A percentile compares a stretch with the other conserved stretches of the same genome.
phyloP scores from a whole-genome alignment of 1,284 basidiomycete genomes.

The Ustilago vetiveriae region DNA sequence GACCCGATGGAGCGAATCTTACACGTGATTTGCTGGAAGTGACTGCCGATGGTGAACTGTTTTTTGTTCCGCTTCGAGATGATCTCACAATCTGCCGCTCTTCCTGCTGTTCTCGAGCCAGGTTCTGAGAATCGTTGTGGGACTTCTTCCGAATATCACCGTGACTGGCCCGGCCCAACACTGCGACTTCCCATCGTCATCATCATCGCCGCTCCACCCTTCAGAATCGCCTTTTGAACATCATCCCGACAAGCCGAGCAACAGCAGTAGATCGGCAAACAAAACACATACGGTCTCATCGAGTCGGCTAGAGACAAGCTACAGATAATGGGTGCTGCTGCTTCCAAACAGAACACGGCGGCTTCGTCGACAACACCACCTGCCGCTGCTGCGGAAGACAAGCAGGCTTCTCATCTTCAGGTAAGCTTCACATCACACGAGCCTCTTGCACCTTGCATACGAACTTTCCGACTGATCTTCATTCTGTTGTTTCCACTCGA shows the following conservation, averaged over 20 bases:
- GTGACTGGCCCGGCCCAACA: conserved; percentile 7
- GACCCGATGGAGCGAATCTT: conserved; percentile 11
- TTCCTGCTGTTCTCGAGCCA: too few relatives aligned
- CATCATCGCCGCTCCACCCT: not conserved
- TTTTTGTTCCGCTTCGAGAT: too few relatives aligned
- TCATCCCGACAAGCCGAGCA: not conserved
- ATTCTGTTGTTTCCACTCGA: not conserved
- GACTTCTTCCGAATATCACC: conserved; percentile 44
- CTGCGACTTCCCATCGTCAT: too few relatives aligned
- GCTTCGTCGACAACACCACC: conserved; percentile 33
- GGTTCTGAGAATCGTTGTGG: not conserved
- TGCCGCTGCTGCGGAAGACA: conserved; percentile 46
- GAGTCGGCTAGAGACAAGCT: too few relatives aligned
- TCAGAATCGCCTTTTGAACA: too few relatives aligned
- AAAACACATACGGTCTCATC: too few relatives aligned
- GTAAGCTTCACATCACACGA: conserved; percentile 6
- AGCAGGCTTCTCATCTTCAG: conserved; percentile 43
- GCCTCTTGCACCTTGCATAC: too few relatives aligned
- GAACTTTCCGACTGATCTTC: too few relatives aligned
- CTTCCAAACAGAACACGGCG: conserved; percentile 46
- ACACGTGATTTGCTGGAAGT: conserved; percentile 26
- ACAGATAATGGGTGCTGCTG: conserved; percentile 50
- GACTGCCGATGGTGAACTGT: not conserved
- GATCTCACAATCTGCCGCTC: too few relatives aligned
- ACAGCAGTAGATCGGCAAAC: too few relatives aligned